A percentile compares a stretch with the other conserved stretches of the same genome.
Conservation (phyloP, 1,284 basidiomycete species). For the Ustilago tritici region DNA sequence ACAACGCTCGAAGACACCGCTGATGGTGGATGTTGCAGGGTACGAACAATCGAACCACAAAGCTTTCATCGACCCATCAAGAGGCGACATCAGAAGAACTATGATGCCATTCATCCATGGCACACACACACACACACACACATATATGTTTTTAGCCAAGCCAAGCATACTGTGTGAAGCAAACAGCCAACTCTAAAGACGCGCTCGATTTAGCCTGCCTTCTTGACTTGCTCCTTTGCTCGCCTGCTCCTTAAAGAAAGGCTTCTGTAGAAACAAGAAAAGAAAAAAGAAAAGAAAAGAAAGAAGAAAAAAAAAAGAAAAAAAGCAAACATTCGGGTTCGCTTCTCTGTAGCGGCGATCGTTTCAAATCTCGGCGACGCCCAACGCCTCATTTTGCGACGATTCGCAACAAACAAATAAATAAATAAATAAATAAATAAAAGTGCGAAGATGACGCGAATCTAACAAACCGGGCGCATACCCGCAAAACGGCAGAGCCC, state of each 20-base stretch:
- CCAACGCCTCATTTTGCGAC: neutral
- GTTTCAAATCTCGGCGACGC: neutral
- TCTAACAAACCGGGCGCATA: too few relatives aligned
- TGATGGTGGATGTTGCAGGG: neutral
- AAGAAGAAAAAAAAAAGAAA: neutral
- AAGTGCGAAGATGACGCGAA: too few relatives aligned
- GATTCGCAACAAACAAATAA: too few relatives aligned
- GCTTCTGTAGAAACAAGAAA: neutral
- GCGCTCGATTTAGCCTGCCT: neutral
- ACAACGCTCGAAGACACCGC: neutral
- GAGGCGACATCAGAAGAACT: constrained; percentile 19
- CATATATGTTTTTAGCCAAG: neutral
- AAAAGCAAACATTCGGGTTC: neutral
- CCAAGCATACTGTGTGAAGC: neutral
- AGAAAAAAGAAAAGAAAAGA: neutral
- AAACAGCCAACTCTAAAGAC: too few relatives aligned
- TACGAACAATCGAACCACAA: neutral
- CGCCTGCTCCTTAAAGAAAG: neutral
- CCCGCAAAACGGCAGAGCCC: too few relatives aligned
- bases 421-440: too few relatives aligned
- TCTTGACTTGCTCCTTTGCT: too few relatives aligned
- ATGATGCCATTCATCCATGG: neutral
- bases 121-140: neutral
- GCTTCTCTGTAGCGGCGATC: neutral
- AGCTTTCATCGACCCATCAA: neutral